These are phyloP conservation scores for Agapanthus africanus DNA, from an alignment of 106 monocot genomes.

Conservation along the genomic window DNA sequence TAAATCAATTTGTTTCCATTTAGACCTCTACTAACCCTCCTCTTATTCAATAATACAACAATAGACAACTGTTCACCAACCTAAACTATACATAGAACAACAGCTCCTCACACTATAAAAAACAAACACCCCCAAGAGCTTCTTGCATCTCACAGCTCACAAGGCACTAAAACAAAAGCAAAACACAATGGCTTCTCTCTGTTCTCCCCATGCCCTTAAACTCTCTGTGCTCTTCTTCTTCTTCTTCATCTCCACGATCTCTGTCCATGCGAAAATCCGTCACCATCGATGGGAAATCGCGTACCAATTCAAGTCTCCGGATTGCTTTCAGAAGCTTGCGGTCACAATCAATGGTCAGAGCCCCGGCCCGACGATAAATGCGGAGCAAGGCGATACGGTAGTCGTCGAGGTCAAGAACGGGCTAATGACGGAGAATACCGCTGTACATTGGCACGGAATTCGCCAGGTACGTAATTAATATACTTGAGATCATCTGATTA, in stretches of 20 bases:
- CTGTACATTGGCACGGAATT: constrained; percentile 88
- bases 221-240: constrained; percentile 10
- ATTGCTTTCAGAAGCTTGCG: constrained; percentile 64
- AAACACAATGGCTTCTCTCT: too few relatives aligned
- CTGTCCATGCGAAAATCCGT: constrained; percentile 14
- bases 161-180: too few relatives aligned
- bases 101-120: too few relatives aligned
- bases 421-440: constrained; percentile 58
- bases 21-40: too few relatives aligned
- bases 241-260: not conserved
- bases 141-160: too few relatives aligned
- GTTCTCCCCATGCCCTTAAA: too few relatives aligned
- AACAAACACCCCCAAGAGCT: too few relatives aligned
- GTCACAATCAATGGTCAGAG: constrained; percentile 58
- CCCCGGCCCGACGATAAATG: constrained; percentile 74
- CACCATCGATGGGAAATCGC: constrained; percentile 44
- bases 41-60: too few relatives aligned
- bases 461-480: constrained; percentile 39
- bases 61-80: too few relatives aligned
- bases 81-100: too few relatives aligned
- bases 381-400: constrained; percentile 69
- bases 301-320: constrained; percentile 63
- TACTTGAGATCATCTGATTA: not conserved
- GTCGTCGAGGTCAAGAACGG: constrained; percentile 54
- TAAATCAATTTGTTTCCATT: too few relatives aligned